These are phyloP conservation scores for Ophiostoma piceae DNA, from an alignment of 2,329 filamentous ascomycete genomes.

Conservation along the genomic window DNA sequence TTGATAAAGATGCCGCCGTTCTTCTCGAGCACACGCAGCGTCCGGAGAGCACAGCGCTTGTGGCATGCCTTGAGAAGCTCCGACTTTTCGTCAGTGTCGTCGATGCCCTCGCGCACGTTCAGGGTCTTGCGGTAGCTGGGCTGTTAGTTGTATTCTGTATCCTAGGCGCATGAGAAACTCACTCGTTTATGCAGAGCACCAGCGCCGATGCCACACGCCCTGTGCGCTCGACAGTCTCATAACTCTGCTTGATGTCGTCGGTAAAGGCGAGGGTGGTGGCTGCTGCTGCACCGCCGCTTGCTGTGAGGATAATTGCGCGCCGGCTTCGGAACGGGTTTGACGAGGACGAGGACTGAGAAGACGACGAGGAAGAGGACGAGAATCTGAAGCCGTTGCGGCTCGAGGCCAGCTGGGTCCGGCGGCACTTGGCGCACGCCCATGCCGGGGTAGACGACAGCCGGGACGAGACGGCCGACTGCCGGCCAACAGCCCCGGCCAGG, in stretches of 20 bases:
- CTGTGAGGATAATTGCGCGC: constrained; percentile 33
- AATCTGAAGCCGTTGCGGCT: background rate
- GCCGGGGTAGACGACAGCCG: constrained; percentile 6
- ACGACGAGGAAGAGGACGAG: background rate
- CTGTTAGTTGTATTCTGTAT: background rate
- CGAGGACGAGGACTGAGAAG: constrained; percentile 1
- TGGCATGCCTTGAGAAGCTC: constrained; percentile 76
- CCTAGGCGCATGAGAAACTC: constrained; percentile 27
- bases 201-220: constrained; percentile 72
- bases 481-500: constrained; percentile 19
- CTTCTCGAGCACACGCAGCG: constrained; percentile 80
- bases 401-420: constrained; percentile 20
- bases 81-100: constrained; percentile 60
- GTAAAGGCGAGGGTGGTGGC: constrained; percentile 50
- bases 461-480: background rate
- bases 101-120: constrained; percentile 58
- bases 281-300: constrained; percentile 44
- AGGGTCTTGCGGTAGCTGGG: constrained; percentile 79
- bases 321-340: constrained; percentile 25
- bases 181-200: constrained; percentile 85
- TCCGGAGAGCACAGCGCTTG: constrained; percentile 84
- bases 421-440: constrained; percentile 26
- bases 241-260: constrained; percentile 70
- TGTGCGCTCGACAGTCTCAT: constrained; percentile 68
- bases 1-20: constrained; percentile 99